Evolutionary conservation across 2,329 filamentous ascomycete species (phyloP), one percentile per base, ranked within the genome.

Genomic region (Exophiala alcalophila): DNA sequence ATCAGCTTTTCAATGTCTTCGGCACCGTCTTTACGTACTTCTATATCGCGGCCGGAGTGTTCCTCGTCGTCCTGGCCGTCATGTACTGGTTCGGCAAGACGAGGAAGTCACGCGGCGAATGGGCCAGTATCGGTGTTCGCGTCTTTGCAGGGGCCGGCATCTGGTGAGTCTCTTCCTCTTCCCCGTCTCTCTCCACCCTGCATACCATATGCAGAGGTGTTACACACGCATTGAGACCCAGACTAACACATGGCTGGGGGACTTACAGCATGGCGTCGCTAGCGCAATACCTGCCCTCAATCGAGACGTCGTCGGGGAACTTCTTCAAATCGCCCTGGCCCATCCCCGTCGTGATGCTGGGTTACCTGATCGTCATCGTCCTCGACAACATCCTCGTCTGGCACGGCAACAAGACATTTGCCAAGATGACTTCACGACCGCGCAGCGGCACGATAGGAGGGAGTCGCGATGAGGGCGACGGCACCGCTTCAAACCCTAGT

Each of bases 81-180:
- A 30, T 57, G 15, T 50, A 53, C 36, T 53, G 44, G 52, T 53
- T 54, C 29, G 50, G 44, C 19, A 53, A 53, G 40, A 41, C 41
- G 9, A 52, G 50, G n/a, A 55, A 53, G n/a, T n/a, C n/a, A n/a
- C 29, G 47, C 21, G 49, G 43, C 7, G 52, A 54, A 20, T 42
- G 39, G 39, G 4, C 9, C 11, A 42, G 30, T 25, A 19, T 27
- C 11, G 21, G 16, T 8, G 15, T 36, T n/a, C 23, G 39, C 12
- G 15, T 36, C 11, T 14, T 28, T 21, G 29, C 18, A 14, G 39
- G 39, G 10, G 20, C 25, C 3, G 39, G 15, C 10, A 14, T 42
- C 35, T 38, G 35, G 32, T 35, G 24, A 21, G 32, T 35, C 4
- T 24, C 4, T 5, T 23, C 6, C 8, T 14, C 27, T 30, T 25